Base-by-base conservation (phyloP, 805 yeast genomes). In the Zygotorulaspora sp. region DNA sequence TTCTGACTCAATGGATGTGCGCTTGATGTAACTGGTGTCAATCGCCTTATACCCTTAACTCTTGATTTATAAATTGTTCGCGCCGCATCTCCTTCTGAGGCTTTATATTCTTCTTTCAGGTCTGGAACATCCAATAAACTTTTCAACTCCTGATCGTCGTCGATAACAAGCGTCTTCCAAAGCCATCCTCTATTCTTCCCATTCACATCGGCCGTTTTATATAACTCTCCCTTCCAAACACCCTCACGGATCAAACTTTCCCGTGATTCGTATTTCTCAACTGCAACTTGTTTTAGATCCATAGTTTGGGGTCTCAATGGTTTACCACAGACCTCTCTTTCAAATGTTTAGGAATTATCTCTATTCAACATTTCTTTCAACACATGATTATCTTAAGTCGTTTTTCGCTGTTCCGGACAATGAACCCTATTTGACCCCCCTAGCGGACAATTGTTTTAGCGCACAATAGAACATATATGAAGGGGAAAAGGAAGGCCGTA, bases 191-290 rank as follows among this genome's bases (percentile, higher is more conserved):
- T 42, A 35, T 16, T 43, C 13, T 23, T 25, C n/a, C 38, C 28
- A 21, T 16, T 28, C 7, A 37, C 15, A n/a, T 36, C 43, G 20
- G 32, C 35, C 18, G 32, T 38, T 23, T 25, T 38, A 36, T 58
- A 58, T 9, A 58, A 30, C 22, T 52, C 57, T 6, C 57, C 57
- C 5, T 50, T 41, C 63, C 63, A 58, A 3, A 58, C 44, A 6
- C 63, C 63, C 20, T 51, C 43, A 35, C 44, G 49, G 9, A 52
- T 41, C 39, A 58, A 40, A 26, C 52, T 53, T 6, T 57, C 58
- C 16, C 58, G 43, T 5, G 49, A 47, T 17, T 43, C 49, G 35
- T 53, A 58, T 33, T 44, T 48, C 4, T 48, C 46, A 3, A 56
- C 42, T 10, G 52, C 43, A 17, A 30, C 23, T 30, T 47, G 43